Percentiles rank a stretch among this genome's conserved stretches.
phyloP scores from a whole-genome alignment of 345 rosid genomes.

The Streptanthus diversifolius region DNA sequence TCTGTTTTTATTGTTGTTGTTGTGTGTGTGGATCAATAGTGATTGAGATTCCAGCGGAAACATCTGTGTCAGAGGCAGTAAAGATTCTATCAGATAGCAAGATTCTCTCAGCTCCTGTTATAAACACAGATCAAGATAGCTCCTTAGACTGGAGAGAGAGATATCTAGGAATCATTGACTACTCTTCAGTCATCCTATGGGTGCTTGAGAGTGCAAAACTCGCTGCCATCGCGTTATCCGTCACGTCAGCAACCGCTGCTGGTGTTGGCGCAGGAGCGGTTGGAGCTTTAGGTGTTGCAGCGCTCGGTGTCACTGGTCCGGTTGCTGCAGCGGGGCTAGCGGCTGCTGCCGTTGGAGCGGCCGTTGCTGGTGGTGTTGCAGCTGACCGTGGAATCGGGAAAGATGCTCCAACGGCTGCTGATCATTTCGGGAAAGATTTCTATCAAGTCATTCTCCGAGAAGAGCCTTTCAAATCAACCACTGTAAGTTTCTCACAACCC shows the following conservation, averaged over 20 bases:
- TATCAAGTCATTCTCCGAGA: slow-evolving; percentile 71
- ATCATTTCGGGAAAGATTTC: slow-evolving; percentile 65
- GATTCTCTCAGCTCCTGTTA: slow-evolving; percentile 81
- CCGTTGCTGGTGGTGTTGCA: slow-evolving; percentile 68
- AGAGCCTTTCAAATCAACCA: slow-evolving; percentile 86
- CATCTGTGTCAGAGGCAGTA: slow-evolving; percentile 66
- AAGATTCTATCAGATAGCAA: slow-evolving; percentile 69
- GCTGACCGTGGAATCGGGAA: slow-evolving; percentile 60
- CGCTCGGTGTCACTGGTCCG: slow-evolving; percentile 68
- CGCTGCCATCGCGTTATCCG: slow-evolving; percentile 68
- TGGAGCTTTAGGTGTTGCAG: slow-evolving; percentile 74
- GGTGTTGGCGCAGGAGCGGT: slow-evolving; percentile 74
- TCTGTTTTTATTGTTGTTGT: not conserved
- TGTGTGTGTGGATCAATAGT: slow-evolving; percentile 35
- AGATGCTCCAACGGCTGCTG: slow-evolving; percentile 72
- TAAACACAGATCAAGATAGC: slow-evolving; percentile 42
- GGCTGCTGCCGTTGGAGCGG: slow-evolving; percentile 80
- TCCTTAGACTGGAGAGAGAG: slow-evolving; percentile 67
- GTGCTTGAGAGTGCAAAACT: slow-evolving; percentile 75
- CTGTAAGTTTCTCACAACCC: slow-evolving; percentile 33
- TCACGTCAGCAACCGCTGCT: slow-evolving; percentile 69
- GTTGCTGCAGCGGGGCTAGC: slow-evolving; percentile 66
- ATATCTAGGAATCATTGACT: slow-evolving; percentile 76
- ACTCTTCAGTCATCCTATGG: slow-evolving; percentile 75
- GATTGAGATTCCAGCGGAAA: slow-evolving; percentile 71